Percentiles rank a stretch among this genome's conserved stretches.
These are phyloP conservation scores for Magnolia officinalis DNA, from an alignment of 164 flowering plant genomes.

Conservation along the genomic window DNA sequence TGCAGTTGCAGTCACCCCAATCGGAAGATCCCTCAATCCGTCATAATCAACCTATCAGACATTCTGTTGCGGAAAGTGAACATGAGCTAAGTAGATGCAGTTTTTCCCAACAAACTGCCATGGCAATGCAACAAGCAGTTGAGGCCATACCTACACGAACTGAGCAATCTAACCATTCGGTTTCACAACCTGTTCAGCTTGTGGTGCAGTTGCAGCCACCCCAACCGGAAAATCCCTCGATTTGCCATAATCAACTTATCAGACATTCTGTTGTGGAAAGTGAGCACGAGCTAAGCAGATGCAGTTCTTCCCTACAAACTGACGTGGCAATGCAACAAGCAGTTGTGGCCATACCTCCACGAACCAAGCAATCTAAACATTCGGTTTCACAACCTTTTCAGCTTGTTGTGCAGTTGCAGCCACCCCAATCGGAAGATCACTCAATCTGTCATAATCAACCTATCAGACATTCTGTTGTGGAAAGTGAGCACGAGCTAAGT, in stretches of 20 bases:
- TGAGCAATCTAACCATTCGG: conserved; percentile 11
- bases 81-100: background rate
- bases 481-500: too few species aligned
- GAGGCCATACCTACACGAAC: conserved; percentile 5
- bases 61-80: background rate
- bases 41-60: conserved; percentile 5
- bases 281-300: background rate
- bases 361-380: conserved; percentile 12
- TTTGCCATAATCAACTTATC: conserved; percentile 4
- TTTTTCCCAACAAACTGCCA: conserved; percentile 2
- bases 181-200: background rate
- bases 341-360: conserved; percentile 3
- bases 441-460: too few species aligned
- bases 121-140: conserved; percentile 1
- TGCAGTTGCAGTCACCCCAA: conserved; percentile 10
- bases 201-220: conserved; percentile 10
- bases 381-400: too few species aligned
- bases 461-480: too few species aligned
- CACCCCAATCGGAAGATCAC: too few species aligned
- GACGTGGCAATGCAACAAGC: conserved; percentile 4
- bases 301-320: background rate
- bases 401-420: too few species aligned
- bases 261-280: background rate
- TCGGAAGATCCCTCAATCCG: background rate
- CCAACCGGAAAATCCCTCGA: background rate